Percentiles rank a stretch among this genome's conserved stretches.
These are phyloP conservation scores for Eucalyptus sp. DNA, from an alignment of 345 rosid species.

Conservation along the genomic window DNA sequence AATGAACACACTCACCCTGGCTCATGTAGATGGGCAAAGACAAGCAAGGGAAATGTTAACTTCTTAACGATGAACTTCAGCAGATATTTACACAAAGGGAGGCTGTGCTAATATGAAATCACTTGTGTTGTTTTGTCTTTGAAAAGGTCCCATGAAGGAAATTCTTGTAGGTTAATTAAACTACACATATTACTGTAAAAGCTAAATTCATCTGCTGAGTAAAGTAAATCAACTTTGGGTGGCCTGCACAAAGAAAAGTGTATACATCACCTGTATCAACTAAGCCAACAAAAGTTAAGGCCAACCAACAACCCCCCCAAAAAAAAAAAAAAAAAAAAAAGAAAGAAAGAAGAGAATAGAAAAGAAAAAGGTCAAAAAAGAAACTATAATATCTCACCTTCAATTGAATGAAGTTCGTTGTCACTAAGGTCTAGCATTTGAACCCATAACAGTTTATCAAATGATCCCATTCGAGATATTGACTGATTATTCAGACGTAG, in stretches of 20 bases:
- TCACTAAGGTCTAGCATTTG: conserved; percentile 85
- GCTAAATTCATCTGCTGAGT: neutral
- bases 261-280: neutral
- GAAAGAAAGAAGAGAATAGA: neutral
- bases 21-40: neutral
- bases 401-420: conserved; percentile 70
- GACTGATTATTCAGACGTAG: conserved; percentile 68
- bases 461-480: conserved; percentile 53
- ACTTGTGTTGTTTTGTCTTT: neutral
- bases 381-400: conserved; percentile 35
- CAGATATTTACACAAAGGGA: neutral
- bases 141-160: neutral
- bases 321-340: rapidly evolving
- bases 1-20: neutral
- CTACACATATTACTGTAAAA: neutral
- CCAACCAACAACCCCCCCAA: neutral
- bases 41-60: neutral
- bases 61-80: neutral
- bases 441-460: conserved; percentile 74
- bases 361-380: neutral
- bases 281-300: neutral
- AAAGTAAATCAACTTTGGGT: too few species aligned
- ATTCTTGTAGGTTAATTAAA: neutral
- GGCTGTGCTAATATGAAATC: neutral
- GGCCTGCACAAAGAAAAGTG: neutral